phyloP scores from a whole-genome alignment of 75 land plant species.

The Pinus albicaulis region DNA sequence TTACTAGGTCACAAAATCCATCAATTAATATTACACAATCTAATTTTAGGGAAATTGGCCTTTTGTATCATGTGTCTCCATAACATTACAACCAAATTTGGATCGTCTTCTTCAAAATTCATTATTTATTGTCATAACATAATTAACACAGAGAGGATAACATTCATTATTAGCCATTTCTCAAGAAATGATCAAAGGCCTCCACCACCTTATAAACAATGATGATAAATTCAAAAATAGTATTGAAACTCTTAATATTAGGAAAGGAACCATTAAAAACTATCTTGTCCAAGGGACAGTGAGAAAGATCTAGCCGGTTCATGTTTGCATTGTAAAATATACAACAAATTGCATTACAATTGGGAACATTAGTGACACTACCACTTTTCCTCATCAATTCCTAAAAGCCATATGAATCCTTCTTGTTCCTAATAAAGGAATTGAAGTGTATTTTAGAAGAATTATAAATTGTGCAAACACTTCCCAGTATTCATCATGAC shows the following conservation, averaged over 20 bases:
- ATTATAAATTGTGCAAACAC: conserved; percentile 36
- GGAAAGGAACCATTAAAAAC: conserved; percentile 39
- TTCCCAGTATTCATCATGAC: conserved; percentile 16
- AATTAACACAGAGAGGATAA: not conserved
- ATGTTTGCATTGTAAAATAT: conserved; percentile 6
- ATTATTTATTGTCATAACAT: conserved; percentile 13
- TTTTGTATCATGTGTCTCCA: conserved; percentile 32
- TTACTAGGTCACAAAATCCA: conserved; percentile 16
- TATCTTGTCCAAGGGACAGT: conserved; percentile 15
- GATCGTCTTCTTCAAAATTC: conserved; percentile 14
- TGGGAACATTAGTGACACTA: conserved; percentile 16
- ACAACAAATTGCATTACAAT: conserved; percentile 40
- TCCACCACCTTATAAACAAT: conserved; percentile 18
- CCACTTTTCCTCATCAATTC: conserved; percentile 14
- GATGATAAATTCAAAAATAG: conserved; percentile 23
- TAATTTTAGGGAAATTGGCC: conserved; percentile 14
- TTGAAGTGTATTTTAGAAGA: conserved; percentile 17
- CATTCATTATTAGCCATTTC: conserved; percentile 58
- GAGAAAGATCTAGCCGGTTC: not conserved
- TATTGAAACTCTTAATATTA: conserved; percentile 27
- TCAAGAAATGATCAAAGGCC: conserved; percentile 18
- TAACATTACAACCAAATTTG: conserved; percentile 20
- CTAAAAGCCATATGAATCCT: conserved; percentile 26
- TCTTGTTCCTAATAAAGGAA: conserved; percentile 17
- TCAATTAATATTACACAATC: conserved; percentile 21